Evolutionary conservation across 176 grass and related monocot species (phyloP), one percentile per base, ranked within the genome.

Genomic region (Secale cereale): DNA sequence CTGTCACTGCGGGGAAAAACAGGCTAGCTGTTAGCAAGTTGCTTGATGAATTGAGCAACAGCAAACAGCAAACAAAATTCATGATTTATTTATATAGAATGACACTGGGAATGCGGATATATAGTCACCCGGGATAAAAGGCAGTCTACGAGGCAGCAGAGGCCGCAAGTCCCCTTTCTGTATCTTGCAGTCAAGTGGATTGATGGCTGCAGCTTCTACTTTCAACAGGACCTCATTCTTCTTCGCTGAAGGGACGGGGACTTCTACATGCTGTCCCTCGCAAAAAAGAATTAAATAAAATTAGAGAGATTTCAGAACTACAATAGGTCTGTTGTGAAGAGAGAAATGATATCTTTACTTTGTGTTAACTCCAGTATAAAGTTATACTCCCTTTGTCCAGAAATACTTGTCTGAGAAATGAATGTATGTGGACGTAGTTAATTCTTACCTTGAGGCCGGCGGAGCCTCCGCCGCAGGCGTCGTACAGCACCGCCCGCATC

Each of bases 221-320:
- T 90, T 93, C 45, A 91, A 13, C 36, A 97, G 76, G 0, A 97
- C 54, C 60, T 97, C 30, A 28, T 87, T 88, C 83, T 97, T 97
- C 26, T 91, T 2, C 89, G 79, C 86, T 3, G 64, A 63, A 19
- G 90, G 90, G 48, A 95, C 79, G 3, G 82, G 82, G 30, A 90
- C 78, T 59, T 95, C 88, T n/a, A 90, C 88, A 86, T 88, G 78
- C 93, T 95, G n/a, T n/a, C n/a, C n/a, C n/a, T n/a, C n/a, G n/a
- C n/a, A n/a, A n/a, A n/a, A n/a, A n/a, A n/a, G n/a, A n/a, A n/a
- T n/a, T n/a, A n/a, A n/a, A n/a, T n/a, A n/a, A n/a, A 74, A 81
- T 10, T 13, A 69, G 4, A 77, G 48, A 10, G 1, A 30, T 69
- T 29, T 2, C 2, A 69, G 0, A 41, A 68, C 8, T 37, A 37